Evolutionary conservation across 2,329 filamentous ascomycete species (phyloP).

Genomic region (Monilinia aucupariae): DNA sequence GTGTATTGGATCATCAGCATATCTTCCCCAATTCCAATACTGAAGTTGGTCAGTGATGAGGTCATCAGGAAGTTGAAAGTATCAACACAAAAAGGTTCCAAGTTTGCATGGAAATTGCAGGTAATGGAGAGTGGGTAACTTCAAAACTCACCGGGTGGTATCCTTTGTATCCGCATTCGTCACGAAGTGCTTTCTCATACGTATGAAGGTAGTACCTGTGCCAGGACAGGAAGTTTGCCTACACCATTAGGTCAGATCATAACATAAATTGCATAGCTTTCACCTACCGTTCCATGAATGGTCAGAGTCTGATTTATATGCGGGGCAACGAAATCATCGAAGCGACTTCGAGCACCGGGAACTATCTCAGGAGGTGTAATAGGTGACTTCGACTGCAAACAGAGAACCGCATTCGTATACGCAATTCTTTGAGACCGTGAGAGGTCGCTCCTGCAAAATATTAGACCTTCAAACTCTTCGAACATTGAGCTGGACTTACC

Average conservation of each 20-base stretch:
- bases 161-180: slow-evolving; percentile 42
- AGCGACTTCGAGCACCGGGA: slow-evolving; percentile 36
- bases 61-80: background rate
- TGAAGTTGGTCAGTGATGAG: slow-evolving; percentile 20
- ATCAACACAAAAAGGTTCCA: background rate
- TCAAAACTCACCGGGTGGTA: slow-evolving; percentile 39
- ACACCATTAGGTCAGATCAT: slow-evolving; percentile 19
- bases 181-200: slow-evolving; percentile 40
- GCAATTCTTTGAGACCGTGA: slow-evolving; percentile 22
- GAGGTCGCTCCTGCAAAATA: slow-evolving; percentile 20
- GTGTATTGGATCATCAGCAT: slow-evolving; percentile 39
- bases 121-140: background rate
- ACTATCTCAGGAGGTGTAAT: slow-evolving; percentile 31
- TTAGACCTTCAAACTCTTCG: background rate
- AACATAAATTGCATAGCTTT: background rate
- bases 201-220: slow-evolving; percentile 40
- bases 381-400: slow-evolving; percentile 34
- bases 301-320: slow-evolving; percentile 35
- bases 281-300: slow-evolving; percentile 27
- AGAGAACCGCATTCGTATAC: slow-evolving; percentile 38
- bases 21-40: slow-evolving; percentile 44
- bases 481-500: slow-evolving; percentile 29
- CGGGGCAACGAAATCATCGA: slow-evolving; percentile 38
- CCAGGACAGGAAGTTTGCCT: slow-evolving; percentile 39
- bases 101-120: too few species aligned